A percentile compares a stretch with the other conserved stretches of the same genome.
phyloP scores from a whole-genome alignment of 805 yeast species.

The Lipomyces kockii region DNA sequence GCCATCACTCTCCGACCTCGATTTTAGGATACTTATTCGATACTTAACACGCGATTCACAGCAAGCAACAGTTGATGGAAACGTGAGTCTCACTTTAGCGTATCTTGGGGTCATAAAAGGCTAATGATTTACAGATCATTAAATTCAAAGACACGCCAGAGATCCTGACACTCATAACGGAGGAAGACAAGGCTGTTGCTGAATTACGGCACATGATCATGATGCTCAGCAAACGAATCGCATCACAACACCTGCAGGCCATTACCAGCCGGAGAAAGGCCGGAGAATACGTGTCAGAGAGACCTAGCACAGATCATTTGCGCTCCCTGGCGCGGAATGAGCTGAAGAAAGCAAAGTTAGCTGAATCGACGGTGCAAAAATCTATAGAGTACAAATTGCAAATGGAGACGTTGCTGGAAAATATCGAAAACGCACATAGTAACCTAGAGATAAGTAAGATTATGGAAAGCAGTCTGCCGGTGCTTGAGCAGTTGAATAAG shows the following conservation, averaged over 20 bases:
- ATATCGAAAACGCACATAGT: conserved; percentile 25
- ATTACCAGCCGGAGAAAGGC: conserved; percentile 17
- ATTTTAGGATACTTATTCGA: conserved; percentile 18
- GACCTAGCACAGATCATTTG: conserved; percentile 16
- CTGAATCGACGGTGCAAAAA: conserved; percentile 16
- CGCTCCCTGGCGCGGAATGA: conserved; percentile 22
- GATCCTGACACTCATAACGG: conserved; percentile 14
- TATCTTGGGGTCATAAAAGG: neutral
- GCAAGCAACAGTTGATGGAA: conserved; percentile 10
- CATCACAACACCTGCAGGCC: conserved; percentile 9
- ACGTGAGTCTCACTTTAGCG: conserved; percentile 8
- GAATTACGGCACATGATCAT: conserved; percentile 11
- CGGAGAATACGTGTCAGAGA: conserved; percentile 4
- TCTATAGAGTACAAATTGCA: conserved; percentile 15
- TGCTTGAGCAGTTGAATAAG: conserved; percentile 52
- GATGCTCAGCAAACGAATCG: conserved; percentile 8
- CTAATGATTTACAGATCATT: conserved; percentile 16
- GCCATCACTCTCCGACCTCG: conserved; percentile 21
- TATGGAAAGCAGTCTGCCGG: conserved; percentile 51
- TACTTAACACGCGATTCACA: conserved; percentile 25
- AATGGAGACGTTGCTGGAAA: conserved; percentile 20
- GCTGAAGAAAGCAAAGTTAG: conserved; percentile 14
- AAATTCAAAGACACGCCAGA: conserved; percentile 9
- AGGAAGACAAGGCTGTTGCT: conserved; percentile 31
- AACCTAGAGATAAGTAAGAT: conserved; percentile 35